These are phyloP conservation scores for Penicillium cinerascens DNA, from an alignment of 495 filamentous ascomycete genomes.

Conservation along the genomic window DNA sequence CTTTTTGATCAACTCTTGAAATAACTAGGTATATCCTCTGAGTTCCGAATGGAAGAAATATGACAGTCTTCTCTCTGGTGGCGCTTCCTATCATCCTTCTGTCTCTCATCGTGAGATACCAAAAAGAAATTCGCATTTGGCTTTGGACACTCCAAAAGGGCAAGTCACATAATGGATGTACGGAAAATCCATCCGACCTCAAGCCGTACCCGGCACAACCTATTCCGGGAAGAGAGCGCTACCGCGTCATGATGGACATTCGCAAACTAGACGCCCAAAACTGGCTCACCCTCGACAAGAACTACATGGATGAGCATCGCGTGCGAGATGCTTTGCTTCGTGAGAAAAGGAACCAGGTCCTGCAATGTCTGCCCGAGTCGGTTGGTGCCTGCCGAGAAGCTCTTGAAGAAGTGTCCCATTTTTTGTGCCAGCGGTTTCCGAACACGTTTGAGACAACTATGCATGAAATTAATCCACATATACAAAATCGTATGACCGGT, in stretches of 20 bases:
- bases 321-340: slow-evolving; percentile 42
- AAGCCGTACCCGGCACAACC: slow-evolving; percentile 46
- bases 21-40: neutral
- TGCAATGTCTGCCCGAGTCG: slow-evolving; percentile 50
- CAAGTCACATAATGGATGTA: slow-evolving; percentile 4
- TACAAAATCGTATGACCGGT: slow-evolving; percentile 48
- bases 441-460: slow-evolving; percentile 40
- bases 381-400: slow-evolving; percentile 49
- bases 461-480: slow-evolving; percentile 22
- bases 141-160: slow-evolving; percentile 11
- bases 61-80: slow-evolving; percentile 37
- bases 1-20: slow-evolving; percentile 2
- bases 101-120: slow-evolving; percentile 42
- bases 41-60: slow-evolving; percentile 23
- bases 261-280: slow-evolving; percentile 47
- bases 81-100: slow-evolving; percentile 35
- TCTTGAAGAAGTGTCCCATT: slow-evolving; percentile 48
- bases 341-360: slow-evolving; percentile 39
- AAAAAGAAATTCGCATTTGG: slow-evolving; percentile 29
- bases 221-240: slow-evolving; percentile 43
- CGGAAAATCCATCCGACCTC: slow-evolving; percentile 26
- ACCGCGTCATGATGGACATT: slow-evolving; percentile 54
- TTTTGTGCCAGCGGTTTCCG: slow-evolving; percentile 48
- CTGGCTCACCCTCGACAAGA: slow-evolving; percentile 54
- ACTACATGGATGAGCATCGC: slow-evolving; percentile 48